These are phyloP conservation scores for Lavandula angustifolia DNA, from an alignment of 257 asterid genomes.

Conservation along the genomic window DNA sequence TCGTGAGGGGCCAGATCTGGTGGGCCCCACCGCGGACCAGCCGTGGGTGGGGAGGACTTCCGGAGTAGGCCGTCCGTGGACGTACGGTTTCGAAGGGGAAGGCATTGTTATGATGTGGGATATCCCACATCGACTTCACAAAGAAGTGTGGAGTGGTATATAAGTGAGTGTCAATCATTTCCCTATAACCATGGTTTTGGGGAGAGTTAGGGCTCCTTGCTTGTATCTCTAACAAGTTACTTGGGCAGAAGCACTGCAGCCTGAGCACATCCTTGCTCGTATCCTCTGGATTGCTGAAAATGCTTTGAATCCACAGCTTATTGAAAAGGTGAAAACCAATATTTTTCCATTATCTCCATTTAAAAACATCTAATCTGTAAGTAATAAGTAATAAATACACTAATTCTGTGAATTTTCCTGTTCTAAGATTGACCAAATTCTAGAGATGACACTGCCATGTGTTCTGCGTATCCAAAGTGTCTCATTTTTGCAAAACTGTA, in stretches of 20 bases:
- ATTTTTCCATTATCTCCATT: slow-evolving; percentile 23
- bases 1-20: too few species aligned
- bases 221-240: too few species aligned
- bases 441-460: slow-evolving; percentile 6
- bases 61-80: too few species aligned
- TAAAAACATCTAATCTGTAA: slow-evolving; percentile 19
- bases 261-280: slow-evolving; percentile 68
- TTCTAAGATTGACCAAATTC: slow-evolving; percentile 9
- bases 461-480: slow-evolving; percentile 2
- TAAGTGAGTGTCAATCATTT: too few species aligned
- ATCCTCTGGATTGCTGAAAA: slow-evolving; percentile 85
- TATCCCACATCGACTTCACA: too few species aligned
- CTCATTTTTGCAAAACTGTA: not conserved
- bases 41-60: too few species aligned
- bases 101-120: too few species aligned
- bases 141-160: too few species aligned
- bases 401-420: slow-evolving; percentile 5
- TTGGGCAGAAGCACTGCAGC: slow-evolving; percentile 72
- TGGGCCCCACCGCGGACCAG: too few species aligned
- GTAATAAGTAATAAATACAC: not conserved
- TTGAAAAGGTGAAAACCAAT: slow-evolving; percentile 60
- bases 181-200: too few species aligned
- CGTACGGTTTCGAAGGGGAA: too few species aligned
- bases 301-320: slow-evolving; percentile 68
- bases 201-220: too few species aligned